Percentiles rank a stretch among this genome's conserved stretches.
These are phyloP conservation scores for Talaromyces amestolkiae DNA, from an alignment of 2,329 filamentous ascomycete species.

Conservation along the genomic window DNA sequence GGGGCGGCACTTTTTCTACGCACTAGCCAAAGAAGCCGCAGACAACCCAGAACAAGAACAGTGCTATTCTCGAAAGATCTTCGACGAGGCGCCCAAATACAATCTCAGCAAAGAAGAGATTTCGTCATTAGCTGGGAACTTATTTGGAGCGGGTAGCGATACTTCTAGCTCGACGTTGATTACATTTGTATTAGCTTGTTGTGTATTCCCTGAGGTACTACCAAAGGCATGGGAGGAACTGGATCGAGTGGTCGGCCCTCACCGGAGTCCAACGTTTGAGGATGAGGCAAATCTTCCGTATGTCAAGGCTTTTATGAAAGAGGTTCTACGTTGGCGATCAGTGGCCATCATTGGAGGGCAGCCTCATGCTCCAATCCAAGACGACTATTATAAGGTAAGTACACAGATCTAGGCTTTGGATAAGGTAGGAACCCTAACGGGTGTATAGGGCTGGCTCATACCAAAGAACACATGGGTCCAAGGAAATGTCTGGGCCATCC, in stretches of 20 bases:
- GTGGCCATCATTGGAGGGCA: constrained; percentile 25
- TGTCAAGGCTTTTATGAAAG: constrained; percentile 32
- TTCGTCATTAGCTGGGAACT: constrained; percentile 48
- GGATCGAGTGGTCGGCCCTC: constrained; percentile 33
- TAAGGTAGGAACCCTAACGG: background rate
- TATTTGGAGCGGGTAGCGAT: constrained; percentile 32
- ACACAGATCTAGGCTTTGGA: background rate
- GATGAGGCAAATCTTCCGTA: constrained; percentile 32
- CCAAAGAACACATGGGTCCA: constrained; percentile 49
- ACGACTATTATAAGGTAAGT: background rate
- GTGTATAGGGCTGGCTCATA: constrained; percentile 38
- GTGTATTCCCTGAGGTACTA: constrained; percentile 33
- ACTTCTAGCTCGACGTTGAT: constrained; percentile 31
- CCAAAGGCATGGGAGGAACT: constrained; percentile 40
- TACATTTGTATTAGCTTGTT: constrained; percentile 24
- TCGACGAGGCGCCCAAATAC: constrained; percentile 50
- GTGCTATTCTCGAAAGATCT: constrained; percentile 50
- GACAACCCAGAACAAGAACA: constrained; percentile 38
- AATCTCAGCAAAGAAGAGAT: constrained; percentile 47
- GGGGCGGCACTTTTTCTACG: constrained; percentile 53
- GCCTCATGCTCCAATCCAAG: background rate
- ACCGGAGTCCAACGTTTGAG: constrained; percentile 33
- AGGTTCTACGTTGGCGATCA: constrained; percentile 31
- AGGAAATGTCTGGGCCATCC: constrained; percentile 45
- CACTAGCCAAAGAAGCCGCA: constrained; percentile 51